phyloP scores from a whole-genome alignment of 768 basidiomycete species.

The Mycena vitilis region DNA sequence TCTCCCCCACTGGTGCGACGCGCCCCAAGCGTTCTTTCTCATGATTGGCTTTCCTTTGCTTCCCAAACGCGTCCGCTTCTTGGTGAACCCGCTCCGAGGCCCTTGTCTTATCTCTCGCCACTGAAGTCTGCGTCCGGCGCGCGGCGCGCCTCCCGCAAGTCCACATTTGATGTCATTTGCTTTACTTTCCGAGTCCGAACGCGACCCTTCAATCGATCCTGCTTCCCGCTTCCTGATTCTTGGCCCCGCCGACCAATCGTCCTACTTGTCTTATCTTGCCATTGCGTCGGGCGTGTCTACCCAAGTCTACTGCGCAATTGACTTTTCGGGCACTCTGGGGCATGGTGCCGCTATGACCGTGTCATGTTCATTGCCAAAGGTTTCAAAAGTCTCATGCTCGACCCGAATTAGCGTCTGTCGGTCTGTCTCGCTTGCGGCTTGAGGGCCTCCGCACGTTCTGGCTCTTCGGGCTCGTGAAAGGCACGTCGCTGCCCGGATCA shows the following conservation, averaged over 20 bases:
- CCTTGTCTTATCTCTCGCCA: slow-evolving; percentile 12
- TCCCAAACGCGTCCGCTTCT: slow-evolving; percentile 18
- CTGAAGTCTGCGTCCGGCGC: too few relatives aligned
- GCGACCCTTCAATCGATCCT: too few relatives aligned
- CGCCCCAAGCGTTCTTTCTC: slow-evolving; percentile 10
- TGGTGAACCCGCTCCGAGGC: not conserved
- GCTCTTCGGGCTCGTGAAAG: slow-evolving; percentile 4
- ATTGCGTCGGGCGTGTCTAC: slow-evolving; percentile 11
- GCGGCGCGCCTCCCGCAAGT: too few relatives aligned
- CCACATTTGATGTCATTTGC: too few relatives aligned
- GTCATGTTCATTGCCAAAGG: not conserved
- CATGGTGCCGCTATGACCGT: slow-evolving; percentile 2
- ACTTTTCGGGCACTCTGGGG: slow-evolving; percentile 30
- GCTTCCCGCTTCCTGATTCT: slow-evolving; percentile 14
- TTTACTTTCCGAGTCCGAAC: too few relatives aligned
- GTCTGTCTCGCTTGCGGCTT: slow-evolving; percentile 16
- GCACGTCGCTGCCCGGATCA: slow-evolving; percentile 24
- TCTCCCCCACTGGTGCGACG: slow-evolving; percentile 16
- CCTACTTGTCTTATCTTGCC: slow-evolving; percentile 8
- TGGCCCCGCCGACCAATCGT: not conserved
- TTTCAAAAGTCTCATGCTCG: slow-evolving; percentile 7
- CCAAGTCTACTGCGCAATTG: slow-evolving; percentile 28
- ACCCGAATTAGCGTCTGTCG: slow-evolving; percentile 20
- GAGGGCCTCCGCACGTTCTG: slow-evolving; percentile 19
- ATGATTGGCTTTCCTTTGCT: slow-evolving; percentile 23